Percentiles rank a stretch among this genome's conserved stretches.
Conservation (phyloP, 352 stramenopile genomes). For the Pythium monospermum region DNA sequence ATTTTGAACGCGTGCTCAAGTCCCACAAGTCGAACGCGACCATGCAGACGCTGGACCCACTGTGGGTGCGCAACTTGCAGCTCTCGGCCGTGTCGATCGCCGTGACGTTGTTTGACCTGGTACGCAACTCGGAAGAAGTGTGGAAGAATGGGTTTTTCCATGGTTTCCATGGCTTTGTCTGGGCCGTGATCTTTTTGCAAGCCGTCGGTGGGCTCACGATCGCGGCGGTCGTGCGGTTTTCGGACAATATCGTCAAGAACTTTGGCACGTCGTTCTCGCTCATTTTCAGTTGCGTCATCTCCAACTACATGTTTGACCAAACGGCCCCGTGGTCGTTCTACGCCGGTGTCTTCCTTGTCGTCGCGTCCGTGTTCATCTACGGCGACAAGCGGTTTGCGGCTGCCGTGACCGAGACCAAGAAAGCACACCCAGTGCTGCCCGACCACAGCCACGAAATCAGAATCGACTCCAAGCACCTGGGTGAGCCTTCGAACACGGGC, state of each 20-base stretch:
- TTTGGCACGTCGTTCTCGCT: constrained; percentile 87
- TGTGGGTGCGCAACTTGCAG: constrained; percentile 86
- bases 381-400: constrained; percentile 70
- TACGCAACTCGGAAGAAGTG: constrained; percentile 55
- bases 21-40: constrained; percentile 70
- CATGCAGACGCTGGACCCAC: constrained; percentile 72
- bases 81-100: constrained; percentile 77
- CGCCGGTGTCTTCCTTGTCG: constrained; percentile 67
- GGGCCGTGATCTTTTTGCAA: constrained; percentile 76
- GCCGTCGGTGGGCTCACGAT: constrained; percentile 81
- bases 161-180: constrained; percentile 72
- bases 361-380: constrained; percentile 83
- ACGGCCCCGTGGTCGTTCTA: constrained; percentile 70
- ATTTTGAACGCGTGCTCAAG: constrained; percentile 88
- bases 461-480: constrained; percentile 44
- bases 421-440: constrained; percentile 19
- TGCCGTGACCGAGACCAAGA: constrained; percentile 26
- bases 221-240: constrained; percentile 82
- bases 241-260: constrained; percentile 90
- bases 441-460: constrained; percentile 47
- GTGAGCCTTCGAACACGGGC: constrained; percentile 16
- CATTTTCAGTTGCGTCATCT: constrained; percentile 86
- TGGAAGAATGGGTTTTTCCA: constrained; percentile 74
- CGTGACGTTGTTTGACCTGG: constrained; percentile 64
- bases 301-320: constrained; percentile 86